Evolutionary conservation across 2,329 filamentous ascomycete genomes (phyloP).

Genomic region (Fusarium sp.): DNA sequence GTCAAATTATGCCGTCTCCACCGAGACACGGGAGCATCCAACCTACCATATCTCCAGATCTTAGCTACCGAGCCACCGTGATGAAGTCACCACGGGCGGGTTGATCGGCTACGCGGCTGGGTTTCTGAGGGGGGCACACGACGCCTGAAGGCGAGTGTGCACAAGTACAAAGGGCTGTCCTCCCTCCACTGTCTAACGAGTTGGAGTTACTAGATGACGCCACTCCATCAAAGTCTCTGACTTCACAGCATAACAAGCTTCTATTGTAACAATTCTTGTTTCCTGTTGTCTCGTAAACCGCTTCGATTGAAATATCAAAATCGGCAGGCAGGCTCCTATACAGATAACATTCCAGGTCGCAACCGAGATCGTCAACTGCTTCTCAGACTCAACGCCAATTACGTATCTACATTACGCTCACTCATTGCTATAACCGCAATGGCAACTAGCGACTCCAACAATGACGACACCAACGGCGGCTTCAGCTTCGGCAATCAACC

Average conservation of each 20-base stretch:
- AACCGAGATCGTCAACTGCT: neutral
- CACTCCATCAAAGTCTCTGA: slow-evolving; percentile 35
- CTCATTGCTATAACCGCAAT: slow-evolving; percentile 13
- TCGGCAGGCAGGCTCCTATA: neutral
- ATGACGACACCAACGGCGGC: slow-evolving; percentile 22
- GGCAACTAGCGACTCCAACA: slow-evolving; percentile 22
- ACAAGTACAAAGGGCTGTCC: slow-evolving; percentile 34
- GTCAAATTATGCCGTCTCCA: slow-evolving; percentile 15
- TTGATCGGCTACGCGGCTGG: slow-evolving; percentile 30
- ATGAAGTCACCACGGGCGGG: slow-evolving; percentile 40
- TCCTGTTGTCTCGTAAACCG: slow-evolving; percentile 2
- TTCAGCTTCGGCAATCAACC: slow-evolving; percentile 60
- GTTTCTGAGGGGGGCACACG: slow-evolving; percentile 21
- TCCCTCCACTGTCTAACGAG: neutral
- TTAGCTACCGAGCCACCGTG: slow-evolving; percentile 38
- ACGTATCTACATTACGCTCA: neutral
- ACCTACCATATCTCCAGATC: slow-evolving; percentile 12
- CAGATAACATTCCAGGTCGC: neutral
- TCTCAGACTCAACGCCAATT: neutral
- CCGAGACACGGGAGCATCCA: slow-evolving; percentile 15
- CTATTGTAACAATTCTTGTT: neutral
- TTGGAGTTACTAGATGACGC: slow-evolving; percentile 30
- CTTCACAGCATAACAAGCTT: slow-evolving; percentile 10
- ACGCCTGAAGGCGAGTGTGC: slow-evolving; percentile 6
- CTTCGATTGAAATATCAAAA: neutral